Conservation (phyloP, 2,329 filamentous ascomycete genomes). For the Penicillium sclerotiorum region DNA sequence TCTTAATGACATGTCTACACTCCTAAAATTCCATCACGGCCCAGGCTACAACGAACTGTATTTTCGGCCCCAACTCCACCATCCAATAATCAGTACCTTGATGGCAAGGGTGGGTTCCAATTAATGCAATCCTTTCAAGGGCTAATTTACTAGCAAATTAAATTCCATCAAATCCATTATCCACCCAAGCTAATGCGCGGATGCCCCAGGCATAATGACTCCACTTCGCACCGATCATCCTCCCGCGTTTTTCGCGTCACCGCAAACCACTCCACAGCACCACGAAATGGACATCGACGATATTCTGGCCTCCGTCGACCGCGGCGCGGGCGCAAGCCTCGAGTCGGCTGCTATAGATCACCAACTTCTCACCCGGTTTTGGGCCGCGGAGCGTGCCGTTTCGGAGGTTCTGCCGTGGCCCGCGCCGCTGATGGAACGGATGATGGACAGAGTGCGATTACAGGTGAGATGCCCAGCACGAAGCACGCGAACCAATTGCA, state of each 20-base stretch:
- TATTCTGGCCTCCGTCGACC: slow-evolving; percentile 74
- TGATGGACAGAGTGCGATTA: slow-evolving; percentile 70
- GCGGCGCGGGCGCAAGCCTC: slow-evolving; percentile 48
- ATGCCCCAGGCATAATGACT: slow-evolving; percentile 44
- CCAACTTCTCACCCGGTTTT: slow-evolving; percentile 85
- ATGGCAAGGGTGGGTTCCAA: no score
- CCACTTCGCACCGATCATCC: slow-evolving; percentile 18
- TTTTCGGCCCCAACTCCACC: no score
- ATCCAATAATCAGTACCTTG: no score
- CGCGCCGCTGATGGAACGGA: slow-evolving; percentile 75
- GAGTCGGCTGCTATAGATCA: slow-evolving; percentile 64
- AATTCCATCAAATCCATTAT: background rate
- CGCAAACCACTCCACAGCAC: slow-evolving; percentile 6
- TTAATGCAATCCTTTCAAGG: no score
- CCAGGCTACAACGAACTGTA: no score
- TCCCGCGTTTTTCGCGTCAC: slow-evolving; percentile 35
- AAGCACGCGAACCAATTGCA: background rate
- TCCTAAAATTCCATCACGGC: background rate
- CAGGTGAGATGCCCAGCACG: slow-evolving; percentile 48
- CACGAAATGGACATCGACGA: slow-evolving; percentile 74
- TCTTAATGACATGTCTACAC: background rate
- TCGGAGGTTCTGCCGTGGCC: slow-evolving; percentile 85
- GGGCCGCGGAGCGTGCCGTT: slow-evolving; percentile 88
- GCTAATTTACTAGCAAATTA: no score
- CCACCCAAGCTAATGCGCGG: slow-evolving; percentile 6